Percentiles rank a stretch among this genome's conserved stretches.
phyloP scores from a whole-genome alignment of 2,329 filamentous ascomycete species.

The Sclerotinia subarctica region DNA sequence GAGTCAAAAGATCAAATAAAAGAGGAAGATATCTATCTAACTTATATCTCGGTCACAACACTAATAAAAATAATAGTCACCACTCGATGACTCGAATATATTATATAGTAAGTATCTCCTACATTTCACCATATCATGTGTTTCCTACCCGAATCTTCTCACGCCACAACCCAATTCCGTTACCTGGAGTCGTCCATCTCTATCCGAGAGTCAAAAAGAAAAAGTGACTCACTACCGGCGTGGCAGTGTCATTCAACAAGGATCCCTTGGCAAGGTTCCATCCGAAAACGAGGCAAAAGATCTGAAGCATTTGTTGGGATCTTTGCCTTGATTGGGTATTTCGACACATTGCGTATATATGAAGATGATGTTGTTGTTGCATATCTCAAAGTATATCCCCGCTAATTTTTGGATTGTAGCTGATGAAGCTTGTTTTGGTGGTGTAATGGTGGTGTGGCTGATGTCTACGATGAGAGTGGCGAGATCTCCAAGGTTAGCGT shows the following conservation, averaged over 20 bases:
- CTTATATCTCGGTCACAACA: slow-evolving; percentile 4
- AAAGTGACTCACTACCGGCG: slow-evolving; percentile 8
- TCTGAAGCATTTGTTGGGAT: neutral
- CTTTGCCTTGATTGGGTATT: neutral
- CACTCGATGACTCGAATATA: slow-evolving; percentile 13
- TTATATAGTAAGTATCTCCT: neutral
- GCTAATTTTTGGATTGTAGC: neutral
- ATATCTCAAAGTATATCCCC: neutral
- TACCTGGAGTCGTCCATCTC: neutral
- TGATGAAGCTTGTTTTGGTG: neutral
- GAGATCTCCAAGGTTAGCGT: slow-evolving; percentile 2
- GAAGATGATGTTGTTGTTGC: neutral
- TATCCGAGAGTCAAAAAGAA: neutral
- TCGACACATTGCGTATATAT: neutral
- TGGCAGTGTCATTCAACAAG: slow-evolving; percentile 11
- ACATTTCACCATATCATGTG: slow-evolving; percentile 2
- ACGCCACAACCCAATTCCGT: neutral
- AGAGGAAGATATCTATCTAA: slow-evolving; percentile 1
- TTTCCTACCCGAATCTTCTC: neutral
- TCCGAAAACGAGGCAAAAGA: slow-evolving; percentile 2
- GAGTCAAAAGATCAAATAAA: neutral
- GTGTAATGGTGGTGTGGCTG: neutral
- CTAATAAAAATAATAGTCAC: neutral
- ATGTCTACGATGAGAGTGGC: neutral
- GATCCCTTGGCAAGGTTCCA: slow-evolving; percentile 4